phyloP scores from a whole-genome alignment of 2,329 filamentous ascomycete genomes.

The Penicillium janthinellum region DNA sequence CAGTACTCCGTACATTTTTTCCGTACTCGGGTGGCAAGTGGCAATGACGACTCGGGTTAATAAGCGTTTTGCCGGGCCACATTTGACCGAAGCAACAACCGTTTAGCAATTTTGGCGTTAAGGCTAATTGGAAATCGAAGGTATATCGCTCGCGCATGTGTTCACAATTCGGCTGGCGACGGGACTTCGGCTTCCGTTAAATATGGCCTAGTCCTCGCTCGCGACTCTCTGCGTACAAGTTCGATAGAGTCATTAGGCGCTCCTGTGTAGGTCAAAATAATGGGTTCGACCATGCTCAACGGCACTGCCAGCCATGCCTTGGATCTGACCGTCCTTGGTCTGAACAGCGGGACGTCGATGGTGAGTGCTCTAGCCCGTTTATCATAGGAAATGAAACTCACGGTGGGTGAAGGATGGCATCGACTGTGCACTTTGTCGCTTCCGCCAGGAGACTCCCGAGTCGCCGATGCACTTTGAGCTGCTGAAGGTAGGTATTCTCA shows the following conservation, averaged over 20 bases:
- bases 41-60: too few relatives aligned
- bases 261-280: not conserved
- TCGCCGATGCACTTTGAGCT: conserved; percentile 59
- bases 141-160: not conserved
- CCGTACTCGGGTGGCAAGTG: too few relatives aligned
- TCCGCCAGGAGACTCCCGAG: conserved; percentile 55
- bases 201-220: not conserved
- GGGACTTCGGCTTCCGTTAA: not conserved
- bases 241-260: not conserved
- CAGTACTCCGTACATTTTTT: too few relatives aligned
- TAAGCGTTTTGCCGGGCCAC: too few relatives aligned
- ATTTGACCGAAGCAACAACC: not conserved
- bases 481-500: conserved; percentile 33
- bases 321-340: conserved; percentile 57
- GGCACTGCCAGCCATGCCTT: conserved; percentile 31
- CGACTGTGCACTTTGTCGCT: conserved; percentile 61
- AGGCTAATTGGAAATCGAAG: not conserved
- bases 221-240: not conserved
- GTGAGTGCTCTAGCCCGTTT: conserved; percentile 10
- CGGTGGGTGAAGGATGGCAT: conserved; percentile 51
- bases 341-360: conserved; percentile 59
- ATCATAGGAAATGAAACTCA: not conserved
- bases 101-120: not conserved
- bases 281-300: too few relatives aligned
- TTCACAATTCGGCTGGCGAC: not conserved